Evolutionary conservation across 345 rosid genomes (phyloP).

Genomic region (Salix suchowensis): DNA sequence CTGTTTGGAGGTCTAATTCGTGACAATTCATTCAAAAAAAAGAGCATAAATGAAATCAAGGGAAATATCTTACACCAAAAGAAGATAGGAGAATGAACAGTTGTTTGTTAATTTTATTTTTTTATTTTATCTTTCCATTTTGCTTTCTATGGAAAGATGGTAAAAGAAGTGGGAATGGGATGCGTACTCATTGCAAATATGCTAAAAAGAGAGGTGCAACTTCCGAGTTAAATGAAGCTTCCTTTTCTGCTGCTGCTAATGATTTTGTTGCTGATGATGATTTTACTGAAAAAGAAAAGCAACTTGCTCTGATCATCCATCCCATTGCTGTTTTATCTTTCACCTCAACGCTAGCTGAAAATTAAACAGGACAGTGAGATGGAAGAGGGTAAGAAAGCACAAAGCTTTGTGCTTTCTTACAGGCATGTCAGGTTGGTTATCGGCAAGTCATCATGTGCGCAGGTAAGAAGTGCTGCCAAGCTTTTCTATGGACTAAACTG

Average conservation of each 20-base stretch:
- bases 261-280: slow-evolving; percentile 11
- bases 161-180: slow-evolving; percentile 8
- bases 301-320: slow-evolving; percentile 3
- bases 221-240: slow-evolving; percentile 17
- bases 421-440: slow-evolving; percentile 5
- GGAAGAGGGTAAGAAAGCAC: not conserved
- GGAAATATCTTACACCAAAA: not conserved
- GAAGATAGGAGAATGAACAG: not conserved
- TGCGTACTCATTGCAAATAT: slow-evolving; percentile 12
- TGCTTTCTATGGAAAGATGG: not conserved
- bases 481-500: not conserved
- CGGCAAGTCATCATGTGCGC: not conserved
- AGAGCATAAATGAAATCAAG: not conserved
- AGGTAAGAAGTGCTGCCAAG: not conserved
- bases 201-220: not conserved
- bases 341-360: not conserved
- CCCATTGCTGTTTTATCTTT: not conserved
- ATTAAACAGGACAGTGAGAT: slow-evolving; percentile 3
- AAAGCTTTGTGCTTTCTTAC: not conserved
- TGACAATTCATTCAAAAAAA: not conserved
- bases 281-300: slow-evolving; percentile 30
- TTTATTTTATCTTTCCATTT: not conserved
- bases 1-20: not conserved
- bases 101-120: not conserved
- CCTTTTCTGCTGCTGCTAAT: slow-evolving; percentile 15